Conservation (phyloP, 1,284 basidiomycete species). For the Jaminaea rosea region DNA sequence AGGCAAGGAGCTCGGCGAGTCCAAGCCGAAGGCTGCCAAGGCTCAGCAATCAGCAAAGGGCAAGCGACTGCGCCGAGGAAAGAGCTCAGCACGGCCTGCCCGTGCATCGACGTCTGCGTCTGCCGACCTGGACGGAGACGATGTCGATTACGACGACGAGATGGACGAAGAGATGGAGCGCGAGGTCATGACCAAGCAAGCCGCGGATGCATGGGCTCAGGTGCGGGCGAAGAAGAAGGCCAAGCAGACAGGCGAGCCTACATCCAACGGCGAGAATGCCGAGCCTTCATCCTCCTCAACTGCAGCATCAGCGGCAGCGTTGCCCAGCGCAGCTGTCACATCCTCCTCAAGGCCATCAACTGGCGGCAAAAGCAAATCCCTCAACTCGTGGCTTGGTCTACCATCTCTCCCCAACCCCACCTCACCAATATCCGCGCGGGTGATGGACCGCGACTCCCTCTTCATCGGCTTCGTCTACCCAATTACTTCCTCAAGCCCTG, state of each 20-base stretch:
- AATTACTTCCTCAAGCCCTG: constrained; percentile 13
- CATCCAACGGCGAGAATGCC: background rate
- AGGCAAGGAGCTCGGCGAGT: background rate
- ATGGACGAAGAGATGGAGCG: background rate
- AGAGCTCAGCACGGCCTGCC: too few species aligned
- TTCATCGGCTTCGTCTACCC: constrained; percentile 44
- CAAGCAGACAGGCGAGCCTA: constrained; percentile 1
- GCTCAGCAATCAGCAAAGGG: background rate
- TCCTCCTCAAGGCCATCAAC: background rate
- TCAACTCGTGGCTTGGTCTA: constrained; percentile 27
- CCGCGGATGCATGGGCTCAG: constrained; percentile 5
- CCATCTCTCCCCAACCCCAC: constrained; percentile 24
- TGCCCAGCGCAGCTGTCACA: background rate
- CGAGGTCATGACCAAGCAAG: constrained; percentile 1
- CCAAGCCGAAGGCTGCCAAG: background rate
- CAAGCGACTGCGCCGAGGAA: background rate
- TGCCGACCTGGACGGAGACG: too few species aligned
- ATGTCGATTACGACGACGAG: constrained; percentile 3
- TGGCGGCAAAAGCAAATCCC: constrained; percentile 9
- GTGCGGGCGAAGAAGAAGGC: constrained; percentile 1
- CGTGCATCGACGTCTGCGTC: too few species aligned
- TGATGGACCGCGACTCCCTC: constrained; percentile 39
- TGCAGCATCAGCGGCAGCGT: background rate
- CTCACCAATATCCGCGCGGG: constrained; percentile 22
- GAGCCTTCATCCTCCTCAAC: background rate